Percentiles rank a stretch among this genome's conserved stretches.
phyloP scores from a whole-genome alignment of 805 yeast genomes.

The Blastobotrys mokoenaii region DNA sequence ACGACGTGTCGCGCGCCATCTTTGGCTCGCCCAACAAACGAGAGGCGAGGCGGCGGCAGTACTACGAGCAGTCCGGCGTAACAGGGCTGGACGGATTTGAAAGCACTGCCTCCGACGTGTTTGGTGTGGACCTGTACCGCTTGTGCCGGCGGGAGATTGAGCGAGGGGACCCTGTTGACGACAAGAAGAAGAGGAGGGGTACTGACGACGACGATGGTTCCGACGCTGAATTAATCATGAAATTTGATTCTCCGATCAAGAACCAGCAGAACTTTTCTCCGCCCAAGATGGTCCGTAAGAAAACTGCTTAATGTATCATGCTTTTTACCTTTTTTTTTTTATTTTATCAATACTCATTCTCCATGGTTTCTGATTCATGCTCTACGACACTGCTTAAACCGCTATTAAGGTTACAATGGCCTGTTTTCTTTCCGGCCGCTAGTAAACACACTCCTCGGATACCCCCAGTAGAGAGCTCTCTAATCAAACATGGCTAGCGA shows the following conservation, averaged over 20 bases:
- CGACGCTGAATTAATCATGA: constrained; percentile 1
- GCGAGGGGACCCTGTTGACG: constrained; percentile 11
- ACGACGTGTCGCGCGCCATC: constrained; percentile 26
- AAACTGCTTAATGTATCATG: constrained; percentile 9
- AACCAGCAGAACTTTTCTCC: constrained; percentile 14
- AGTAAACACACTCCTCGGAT: no score
- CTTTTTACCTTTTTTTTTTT: background rate
- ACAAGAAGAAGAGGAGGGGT: background rate
- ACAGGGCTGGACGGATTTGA: constrained; percentile 15
- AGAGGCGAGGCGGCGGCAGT: constrained; percentile 20
- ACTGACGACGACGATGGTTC: constrained; percentile 3
- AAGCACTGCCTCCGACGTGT: constrained; percentile 38
- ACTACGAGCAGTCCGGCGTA: constrained; percentile 21
- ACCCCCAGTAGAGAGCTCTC: no score
- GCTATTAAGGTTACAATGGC: no score
- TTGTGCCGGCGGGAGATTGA: constrained; percentile 41
- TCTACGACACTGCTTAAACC: no score
- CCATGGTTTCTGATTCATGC: background rate
- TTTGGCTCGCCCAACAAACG: constrained; percentile 32
- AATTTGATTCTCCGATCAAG: constrained; percentile 19
- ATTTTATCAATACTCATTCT: background rate
- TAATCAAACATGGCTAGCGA: no score
- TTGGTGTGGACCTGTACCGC: constrained; percentile 50
- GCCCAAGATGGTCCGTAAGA: constrained; percentile 7
- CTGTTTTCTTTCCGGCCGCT: no score